These are phyloP conservation scores for Zangia roseola DNA, from an alignment of 768 basidiomycete species.

Conservation along the genomic window DNA sequence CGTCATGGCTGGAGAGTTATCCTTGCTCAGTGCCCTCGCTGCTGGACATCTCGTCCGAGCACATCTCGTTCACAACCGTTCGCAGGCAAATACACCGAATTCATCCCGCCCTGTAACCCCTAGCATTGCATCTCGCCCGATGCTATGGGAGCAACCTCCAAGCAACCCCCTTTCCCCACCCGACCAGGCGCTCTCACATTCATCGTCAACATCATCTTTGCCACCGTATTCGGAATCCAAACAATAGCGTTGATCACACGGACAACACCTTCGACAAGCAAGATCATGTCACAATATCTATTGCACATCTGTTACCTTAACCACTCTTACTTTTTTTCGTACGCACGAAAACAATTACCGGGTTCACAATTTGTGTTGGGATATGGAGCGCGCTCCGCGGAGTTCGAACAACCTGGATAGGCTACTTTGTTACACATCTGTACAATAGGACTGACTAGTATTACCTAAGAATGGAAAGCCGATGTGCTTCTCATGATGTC, in stretches of 20 bases:
- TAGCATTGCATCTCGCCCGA: constrained; percentile 31
- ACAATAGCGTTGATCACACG: constrained; percentile 5
- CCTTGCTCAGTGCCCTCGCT: constrained; percentile 87
- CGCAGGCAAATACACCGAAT: constrained; percentile 75
- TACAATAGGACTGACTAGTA: constrained; percentile 14
- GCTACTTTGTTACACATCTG: constrained; percentile 17
- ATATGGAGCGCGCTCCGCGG: background rate
- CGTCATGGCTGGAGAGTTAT: constrained; percentile 97
- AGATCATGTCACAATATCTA: constrained; percentile 16
- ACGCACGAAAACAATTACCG: background rate
- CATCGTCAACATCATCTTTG: constrained; percentile 39
- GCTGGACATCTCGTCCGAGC: constrained; percentile 94
- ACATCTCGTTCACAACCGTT: constrained; percentile 90
- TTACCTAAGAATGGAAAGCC: background rate
- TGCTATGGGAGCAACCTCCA: constrained; percentile 25
- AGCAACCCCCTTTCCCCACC: constrained; percentile 7
- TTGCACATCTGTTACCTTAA: constrained; percentile 25
- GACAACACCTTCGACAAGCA: constrained; percentile 3
- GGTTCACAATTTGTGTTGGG: background rate
- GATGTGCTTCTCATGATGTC: too few relatives aligned
- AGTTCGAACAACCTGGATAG: constrained; percentile 11
- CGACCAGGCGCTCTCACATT: constrained; percentile 29
- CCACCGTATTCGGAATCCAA: constrained; percentile 42
- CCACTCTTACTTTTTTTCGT: constrained; percentile 7
- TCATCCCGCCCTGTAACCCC: constrained; percentile 62